phyloP scores from a whole-genome alignment of 139 green algal species.

The Desmodesmus armatus region DNA sequence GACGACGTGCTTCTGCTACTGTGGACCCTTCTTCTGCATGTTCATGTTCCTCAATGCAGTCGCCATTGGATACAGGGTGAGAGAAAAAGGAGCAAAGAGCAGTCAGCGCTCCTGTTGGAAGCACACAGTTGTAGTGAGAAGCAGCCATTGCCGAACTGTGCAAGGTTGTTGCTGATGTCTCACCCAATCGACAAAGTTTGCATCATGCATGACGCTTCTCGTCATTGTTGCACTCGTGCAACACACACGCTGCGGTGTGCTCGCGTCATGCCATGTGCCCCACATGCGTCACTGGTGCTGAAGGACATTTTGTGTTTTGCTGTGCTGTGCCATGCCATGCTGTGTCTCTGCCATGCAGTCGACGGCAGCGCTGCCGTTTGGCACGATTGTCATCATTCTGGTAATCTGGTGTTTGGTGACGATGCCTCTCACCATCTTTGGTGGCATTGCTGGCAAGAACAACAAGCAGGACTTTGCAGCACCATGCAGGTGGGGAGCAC shows the following conservation, averaged over 20 bases:
- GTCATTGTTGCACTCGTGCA: no score
- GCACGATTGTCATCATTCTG: constrained; percentile 90
- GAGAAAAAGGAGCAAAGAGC: no score
- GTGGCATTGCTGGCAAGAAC: constrained; percentile 82
- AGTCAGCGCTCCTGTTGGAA: not conserved
- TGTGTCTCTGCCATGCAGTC: constrained; percentile 41
- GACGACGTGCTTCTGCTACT: constrained; percentile 82
- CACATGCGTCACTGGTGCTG: no score
- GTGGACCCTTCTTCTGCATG: constrained; percentile 77
- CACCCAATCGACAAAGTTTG: no score
- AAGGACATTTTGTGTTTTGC: no score
- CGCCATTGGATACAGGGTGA: constrained; percentile 58
- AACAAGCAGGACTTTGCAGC: constrained; percentile 79
- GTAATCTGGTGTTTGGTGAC: constrained; percentile 88
- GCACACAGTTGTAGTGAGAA: no score
- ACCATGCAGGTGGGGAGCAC: no score
- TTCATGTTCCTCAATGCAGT: constrained; percentile 92
- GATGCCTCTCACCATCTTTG: constrained; percentile 83
- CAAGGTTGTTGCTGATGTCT: no score
- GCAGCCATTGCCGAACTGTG: no score
- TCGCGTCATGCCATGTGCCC: not conserved
- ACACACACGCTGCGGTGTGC: not conserved
- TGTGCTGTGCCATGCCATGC: not conserved
- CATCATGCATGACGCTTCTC: no score
- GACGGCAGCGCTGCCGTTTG: constrained; percentile 88